A percentile compares a stretch with the other conserved stretches of the same genome.
Evolutionary conservation across 352 stramenopile genomes (phyloP).

Genomic region (Phytophthora pistaciae): DNA sequence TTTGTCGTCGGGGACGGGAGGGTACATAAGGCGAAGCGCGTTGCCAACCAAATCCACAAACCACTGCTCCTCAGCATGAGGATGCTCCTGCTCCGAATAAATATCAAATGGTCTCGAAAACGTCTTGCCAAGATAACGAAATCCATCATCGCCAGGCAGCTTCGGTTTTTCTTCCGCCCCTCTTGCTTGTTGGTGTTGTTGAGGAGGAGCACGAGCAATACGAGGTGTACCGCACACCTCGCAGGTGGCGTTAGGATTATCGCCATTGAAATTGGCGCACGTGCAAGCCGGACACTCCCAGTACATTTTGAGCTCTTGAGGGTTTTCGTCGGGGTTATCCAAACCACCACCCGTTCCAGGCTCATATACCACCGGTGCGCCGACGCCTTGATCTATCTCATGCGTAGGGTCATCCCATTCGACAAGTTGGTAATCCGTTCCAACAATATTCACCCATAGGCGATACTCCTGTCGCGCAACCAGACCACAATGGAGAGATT

Average conservation of each 20-base stretch:
- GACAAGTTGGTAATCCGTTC: slow-evolving; percentile 87
- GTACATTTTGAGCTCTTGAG: slow-evolving; percentile 87
- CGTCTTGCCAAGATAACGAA: slow-evolving; percentile 59
- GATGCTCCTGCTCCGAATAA: slow-evolving; percentile 83
- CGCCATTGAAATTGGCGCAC: slow-evolving; percentile 89
- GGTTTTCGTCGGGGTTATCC: slow-evolving; percentile 18
- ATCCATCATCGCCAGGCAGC: slow-evolving; percentile 50
- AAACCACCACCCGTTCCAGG: slow-evolving; percentile 14
- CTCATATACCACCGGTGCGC: slow-evolving; percentile 63
- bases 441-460: slow-evolving; percentile 91
- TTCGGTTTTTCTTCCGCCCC: slow-evolving; percentile 35
- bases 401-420: slow-evolving; percentile 89
- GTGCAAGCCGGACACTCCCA: slow-evolving; percentile 89
- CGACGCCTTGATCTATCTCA: slow-evolving; percentile 85
- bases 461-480: slow-evolving; percentile 88
- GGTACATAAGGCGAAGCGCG: slow-evolving; percentile 72
- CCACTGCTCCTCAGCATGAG: slow-evolving; percentile 72
- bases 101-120: slow-evolving; percentile 84
- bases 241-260: slow-evolving; percentile 79
- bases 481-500: slow-evolving; percentile 89
- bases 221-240: slow-evolving; percentile 79
- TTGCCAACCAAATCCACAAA: slow-evolving; percentile 76
- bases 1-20: slow-evolving; percentile 79
- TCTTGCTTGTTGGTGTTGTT: slow-evolving; percentile 17
- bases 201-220: slow-evolving; percentile 31